Base-by-base conservation (phyloP, 176 grass and related monocot species). In the Puccinellia tenuiflora region DNA sequence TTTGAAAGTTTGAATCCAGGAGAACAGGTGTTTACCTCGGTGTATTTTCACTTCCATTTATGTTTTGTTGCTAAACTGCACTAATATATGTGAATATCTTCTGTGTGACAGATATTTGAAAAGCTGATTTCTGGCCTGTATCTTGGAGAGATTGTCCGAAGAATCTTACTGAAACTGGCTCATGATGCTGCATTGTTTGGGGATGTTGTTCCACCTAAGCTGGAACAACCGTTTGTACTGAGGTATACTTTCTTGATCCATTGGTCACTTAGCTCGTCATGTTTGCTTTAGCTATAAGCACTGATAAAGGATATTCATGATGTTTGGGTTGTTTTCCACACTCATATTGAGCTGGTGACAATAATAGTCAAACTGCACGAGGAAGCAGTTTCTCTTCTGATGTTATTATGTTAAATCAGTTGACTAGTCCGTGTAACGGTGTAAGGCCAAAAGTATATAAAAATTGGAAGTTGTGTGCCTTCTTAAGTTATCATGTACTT, bases 61-160 rank as follows among this genome's bases (percentile, higher is more conserved):
- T 68, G 5, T 60, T 22, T 52, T 63, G 30, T 7, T 67, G 14
- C 8, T 63, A 42, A 75, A 56, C 43, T 47, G 20, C 17, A 40
- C 43, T 25, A 52, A 75, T 67, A 34, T 65, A 48, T 68, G 39
- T 78, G 1, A 47, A 47, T 28, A 74, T 59, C 29, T 81, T 75
- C 3, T 66, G 38, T 50, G 37, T 61, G 15, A 65, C 79, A 98
- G 96, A 95, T 98, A 88, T 98, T 88, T 65, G 96, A 98, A 77
- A 98, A 98, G 80, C 81, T 95, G 85, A 95, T 98, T 81, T 98
- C 96, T 48, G 92, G 92, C 25, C 90, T 98, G 89, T 98, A 98
- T 83, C 88, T 98, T 52, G 96, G 96, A 68, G 96, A 98, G 63
- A 65, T 98, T 73, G 81, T 95, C 39, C 85, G 95, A 75, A 98